Base-by-base conservation (phyloP, 768 basidiomycete species). In the Russula griseocarnosa region DNA sequence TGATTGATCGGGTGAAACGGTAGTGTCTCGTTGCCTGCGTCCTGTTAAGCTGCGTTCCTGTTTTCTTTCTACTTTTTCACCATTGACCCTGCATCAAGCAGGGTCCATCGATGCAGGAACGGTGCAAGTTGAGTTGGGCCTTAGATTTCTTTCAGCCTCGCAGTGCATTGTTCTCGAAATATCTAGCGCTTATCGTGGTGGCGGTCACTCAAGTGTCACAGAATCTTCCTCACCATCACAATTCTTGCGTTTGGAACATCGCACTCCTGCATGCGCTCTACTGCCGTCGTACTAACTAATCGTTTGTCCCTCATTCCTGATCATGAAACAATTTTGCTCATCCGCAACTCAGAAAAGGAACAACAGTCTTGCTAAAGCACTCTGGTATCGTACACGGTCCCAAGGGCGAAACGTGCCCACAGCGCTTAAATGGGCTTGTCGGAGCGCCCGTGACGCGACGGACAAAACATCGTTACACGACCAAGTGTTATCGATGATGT, bases 1-100 rank as follows among this genome's bases (percentile, higher is more conserved):
- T 20, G 77, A 80, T 65, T 60, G 13, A 51, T 26, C 5, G 30
- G 11, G 47, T n/a, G n/a, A n/a, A n/a, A 22, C 5, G 46, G 46
- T 22, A 14, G 36, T 10, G 36, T 36, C 13, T 36, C 36, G 38
- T 40, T 40, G 38, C 16, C 38, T 7, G 38, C 2, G 38, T 40
- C 38, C 6, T 40, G 14, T 14, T 40, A 40, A 18, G 38, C 14
- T 40, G 16, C 38, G 14, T 40, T 40, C 7, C 38, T 6, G 5
- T 40, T 40, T 40, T 40, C 38, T 18, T 40, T 40, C 16, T 40
- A 40, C 38, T 40, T 40, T 40, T 38, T 40, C 5, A 6, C 2
- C 38, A 40, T 18, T 18, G 38, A 16, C 16, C 38, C 16, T 40
- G 16, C 16, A 18, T 40, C 14, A 40, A 40, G 38, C 38, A 40